These are phyloP conservation scores for Asterophora lycoperdoides DNA, from an alignment of 768 basidiomycete genomes.

Conservation along the genomic window DNA sequence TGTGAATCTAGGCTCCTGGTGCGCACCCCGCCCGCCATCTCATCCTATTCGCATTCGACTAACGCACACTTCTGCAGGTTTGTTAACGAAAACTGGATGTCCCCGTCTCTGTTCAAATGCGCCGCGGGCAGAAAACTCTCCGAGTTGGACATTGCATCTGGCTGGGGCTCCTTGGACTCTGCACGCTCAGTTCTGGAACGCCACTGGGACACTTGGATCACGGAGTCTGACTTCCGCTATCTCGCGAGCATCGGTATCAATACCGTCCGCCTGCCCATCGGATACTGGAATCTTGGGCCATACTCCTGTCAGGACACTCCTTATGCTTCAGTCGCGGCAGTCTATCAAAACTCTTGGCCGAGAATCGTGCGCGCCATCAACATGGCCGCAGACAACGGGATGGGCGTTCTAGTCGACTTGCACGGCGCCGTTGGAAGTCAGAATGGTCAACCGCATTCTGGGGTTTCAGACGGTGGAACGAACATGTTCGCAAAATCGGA, in stretches of 20 bases:
- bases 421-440: constrained; percentile 78
- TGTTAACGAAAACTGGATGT: constrained; percentile 74
- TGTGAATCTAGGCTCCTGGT: constrained; percentile 68
- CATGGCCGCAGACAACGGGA: constrained; percentile 49
- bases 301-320: constrained; percentile 60
- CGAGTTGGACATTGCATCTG: constrained; percentile 64
- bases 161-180: constrained; percentile 43
- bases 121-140: constrained; percentile 47
- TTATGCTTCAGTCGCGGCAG: constrained; percentile 47
- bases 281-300: constrained; percentile 58
- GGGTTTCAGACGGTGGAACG: constrained; percentile 50
- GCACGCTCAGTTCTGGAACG: constrained; percentile 55
- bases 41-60: neutral
- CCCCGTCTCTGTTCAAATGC: constrained; percentile 57
- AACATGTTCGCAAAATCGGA: constrained; percentile 41
- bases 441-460: constrained; percentile 68
- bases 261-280: constrained; percentile 59
- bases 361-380: constrained; percentile 60
- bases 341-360: constrained; percentile 65
- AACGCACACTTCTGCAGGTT: constrained; percentile 41
- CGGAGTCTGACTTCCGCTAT: constrained; percentile 58
- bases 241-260: constrained; percentile 67
- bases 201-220: constrained; percentile 79
- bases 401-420: constrained; percentile 69
- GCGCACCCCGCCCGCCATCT: constrained; percentile 8